These are phyloP conservation scores for Fusarium devonianum DNA, from an alignment of 2,329 filamentous ascomycete species.

Conservation along the genomic window DNA sequence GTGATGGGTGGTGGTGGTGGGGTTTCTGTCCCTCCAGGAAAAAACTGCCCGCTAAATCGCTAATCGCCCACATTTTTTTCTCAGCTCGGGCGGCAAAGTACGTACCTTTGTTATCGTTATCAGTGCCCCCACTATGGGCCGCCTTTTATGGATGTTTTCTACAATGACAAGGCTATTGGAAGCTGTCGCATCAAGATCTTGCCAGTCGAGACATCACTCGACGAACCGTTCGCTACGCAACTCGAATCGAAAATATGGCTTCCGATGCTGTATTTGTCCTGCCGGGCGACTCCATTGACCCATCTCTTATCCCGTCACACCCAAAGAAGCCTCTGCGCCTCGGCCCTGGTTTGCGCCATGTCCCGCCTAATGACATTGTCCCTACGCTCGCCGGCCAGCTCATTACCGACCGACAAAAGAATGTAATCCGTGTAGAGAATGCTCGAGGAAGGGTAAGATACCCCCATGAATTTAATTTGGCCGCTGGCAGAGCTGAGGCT, in stretches of 20 bases:
- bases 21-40: constrained; percentile 39
- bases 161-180: constrained; percentile 12
- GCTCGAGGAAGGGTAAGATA: constrained; percentile 70
- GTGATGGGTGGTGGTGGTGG: constrained; percentile 37
- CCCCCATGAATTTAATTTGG: not conserved
- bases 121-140: constrained; percentile 18
- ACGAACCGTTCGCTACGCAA: no score
- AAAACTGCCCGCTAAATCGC: constrained; percentile 40
- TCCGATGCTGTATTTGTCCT: constrained; percentile 72
- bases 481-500: not conserved
- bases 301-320: constrained; percentile 70
- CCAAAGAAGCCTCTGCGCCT: constrained; percentile 77
- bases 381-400: constrained; percentile 73
- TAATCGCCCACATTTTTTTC: constrained; percentile 35
- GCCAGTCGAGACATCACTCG: not conserved
- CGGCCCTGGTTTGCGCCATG: constrained; percentile 83
- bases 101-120: constrained; percentile 33
- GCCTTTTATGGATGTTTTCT: constrained; percentile 23
- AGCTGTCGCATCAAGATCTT: constrained; percentile 2
- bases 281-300: constrained; percentile 79
- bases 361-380: constrained; percentile 76
- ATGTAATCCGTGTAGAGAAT: constrained; percentile 79
- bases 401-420: constrained; percentile 73
- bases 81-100: constrained; percentile 22
- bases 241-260: constrained; percentile 55